A percentile compares a stretch with the other conserved stretches of the same genome.
Conservation (phyloP, 1,284 basidiomycete genomes). For the Malassezia dermatis region DNA sequence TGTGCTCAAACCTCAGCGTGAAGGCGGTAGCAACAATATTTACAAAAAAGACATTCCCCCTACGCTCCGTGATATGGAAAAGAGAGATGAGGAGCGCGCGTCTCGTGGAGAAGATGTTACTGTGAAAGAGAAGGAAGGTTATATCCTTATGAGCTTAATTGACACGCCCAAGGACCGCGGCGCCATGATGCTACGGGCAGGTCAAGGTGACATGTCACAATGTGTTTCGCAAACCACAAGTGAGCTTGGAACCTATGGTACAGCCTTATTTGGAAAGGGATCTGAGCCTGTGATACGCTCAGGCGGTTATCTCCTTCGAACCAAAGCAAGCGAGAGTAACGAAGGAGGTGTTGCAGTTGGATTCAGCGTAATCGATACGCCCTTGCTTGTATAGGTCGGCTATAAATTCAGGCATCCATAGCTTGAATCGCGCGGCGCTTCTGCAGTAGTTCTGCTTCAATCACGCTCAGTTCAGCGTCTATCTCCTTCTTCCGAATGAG, state of each 20-base stretch:
- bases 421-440: not conserved
- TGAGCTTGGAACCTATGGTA: slow-evolving; percentile 87
- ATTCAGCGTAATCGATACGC: slow-evolving; percentile 72
- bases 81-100: slow-evolving; percentile 50
- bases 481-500: slow-evolving; percentile 1
- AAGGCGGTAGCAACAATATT: slow-evolving; percentile 94
- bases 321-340: slow-evolving; percentile 82
- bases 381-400: slow-evolving; percentile 56
- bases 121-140: slow-evolving; percentile 53
- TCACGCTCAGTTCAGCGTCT: slow-evolving; percentile 1
- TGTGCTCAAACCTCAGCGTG: slow-evolving; percentile 88
- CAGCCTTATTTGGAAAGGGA: slow-evolving; percentile 58
- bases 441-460: slow-evolving; percentile 9
- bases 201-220: slow-evolving; percentile 31
- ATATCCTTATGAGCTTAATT: slow-evolving; percentile 90
- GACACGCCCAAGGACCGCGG: slow-evolving; percentile 59
- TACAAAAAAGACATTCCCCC: slow-evolving; percentile 72
- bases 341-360: slow-evolving; percentile 91
- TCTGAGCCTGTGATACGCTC: slow-evolving; percentile 52
- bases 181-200: slow-evolving; percentile 64
- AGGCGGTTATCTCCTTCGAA: slow-evolving; percentile 72
- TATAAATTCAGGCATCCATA: not conserved
- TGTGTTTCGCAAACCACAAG: slow-evolving; percentile 63
- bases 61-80: slow-evolving; percentile 61
- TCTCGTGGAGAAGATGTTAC: slow-evolving; percentile 5